phyloP scores from a whole-genome alignment of 352 stramenopile species.

The Peronospora destructor region DNA sequence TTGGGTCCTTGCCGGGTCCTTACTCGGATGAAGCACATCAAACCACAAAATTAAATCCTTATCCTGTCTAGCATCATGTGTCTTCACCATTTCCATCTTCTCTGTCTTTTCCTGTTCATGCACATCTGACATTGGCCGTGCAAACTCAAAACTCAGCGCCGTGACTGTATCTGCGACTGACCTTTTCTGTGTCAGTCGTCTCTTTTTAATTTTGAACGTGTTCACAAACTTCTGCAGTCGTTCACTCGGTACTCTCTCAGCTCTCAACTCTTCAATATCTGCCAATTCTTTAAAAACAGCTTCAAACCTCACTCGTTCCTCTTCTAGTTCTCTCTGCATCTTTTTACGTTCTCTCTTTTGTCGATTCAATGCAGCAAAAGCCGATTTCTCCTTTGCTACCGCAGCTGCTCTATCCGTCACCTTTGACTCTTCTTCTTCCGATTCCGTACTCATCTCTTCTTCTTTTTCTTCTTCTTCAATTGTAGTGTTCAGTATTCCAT shows the following conservation, averaged over 20 bases:
- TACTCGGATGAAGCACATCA: conserved; percentile 65
- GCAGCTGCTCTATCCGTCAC: conserved; percentile 10
- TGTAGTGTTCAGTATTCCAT: conserved; percentile 12
- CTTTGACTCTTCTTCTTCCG: conserved; percentile 3
- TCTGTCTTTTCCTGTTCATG: conserved; percentile 8
- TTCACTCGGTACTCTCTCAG: conserved; percentile 37
- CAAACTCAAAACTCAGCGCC: conserved; percentile 59
- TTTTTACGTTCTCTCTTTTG: conserved; percentile 22
- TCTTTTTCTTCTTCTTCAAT: conserved; percentile 14
- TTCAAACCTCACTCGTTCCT: conserved; percentile 25
- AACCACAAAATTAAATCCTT: conserved; percentile 60
- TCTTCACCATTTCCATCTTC: not conserved
- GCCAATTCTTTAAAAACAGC: conserved; percentile 35
- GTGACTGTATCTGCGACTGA: conserved; percentile 50
- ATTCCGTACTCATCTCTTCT: conserved; percentile 11
- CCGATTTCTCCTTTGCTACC: conserved; percentile 24
- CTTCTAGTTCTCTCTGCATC: conserved; percentile 20
- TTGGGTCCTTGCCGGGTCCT: conserved; percentile 56
- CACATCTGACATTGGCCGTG: conserved; percentile 21
- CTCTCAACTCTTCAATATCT: conserved; percentile 34
- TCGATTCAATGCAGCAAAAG: conserved; percentile 6
- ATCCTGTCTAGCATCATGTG: conserved; percentile 1
- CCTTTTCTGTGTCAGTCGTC: conserved; percentile 43
- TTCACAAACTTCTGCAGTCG: conserved; percentile 44
- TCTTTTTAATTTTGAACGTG: conserved; percentile 49